Evolutionary conservation across 257 asterid genomes (phyloP), one percentile per base, ranked within the genome.

Genomic region (Ligustrum vulgare): DNA sequence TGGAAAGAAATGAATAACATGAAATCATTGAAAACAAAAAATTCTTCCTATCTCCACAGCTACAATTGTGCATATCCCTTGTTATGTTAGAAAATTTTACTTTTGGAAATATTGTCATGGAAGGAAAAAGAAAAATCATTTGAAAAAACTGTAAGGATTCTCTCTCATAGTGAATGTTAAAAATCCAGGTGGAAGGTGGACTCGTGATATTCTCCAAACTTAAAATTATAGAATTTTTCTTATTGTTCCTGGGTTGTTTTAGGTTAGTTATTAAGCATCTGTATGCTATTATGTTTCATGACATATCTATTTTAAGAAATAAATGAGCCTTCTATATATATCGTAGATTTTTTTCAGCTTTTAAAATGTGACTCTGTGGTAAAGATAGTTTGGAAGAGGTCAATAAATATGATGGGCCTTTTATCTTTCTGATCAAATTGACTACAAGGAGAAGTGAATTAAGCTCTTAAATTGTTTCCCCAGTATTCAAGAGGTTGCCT

Each of bases 401-500:
- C 34, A 60, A 22, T 60, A 28, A 28, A 10, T 60, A 41, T 12
- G 12, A 41, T 41, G 49, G 49, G 12, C 12, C 12, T 39, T 51
- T 69, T 69, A 58, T 34, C 34, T 2, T 71, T 64, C 25, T 31
- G 32, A 18, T 56, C 41, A 71, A 71, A 34, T 31, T 71, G 28
- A 20, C 69, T 39, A 47, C 22, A 32, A 34, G 56, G 62, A 45
- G 47, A 34, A 64, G 35, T 66, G 33, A 36, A 22, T 49, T 68
- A 60, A 76, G n/a, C 68, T 18, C 80, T 79, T 41, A 65, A 20
- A 51, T 77, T 71, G n/a, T 49, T 74, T 71, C 51, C 54, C 63
- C 97, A 93, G 97, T 72, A 77, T 89, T 71, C 91, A 90, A 83
- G 97, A 90, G 86, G 93, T 93, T 72, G 98, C 97, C 25, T 82